phyloP scores from a whole-genome alignment of 2,329 filamentous ascomycete genomes.

The Penicillium oxalicum region DNA sequence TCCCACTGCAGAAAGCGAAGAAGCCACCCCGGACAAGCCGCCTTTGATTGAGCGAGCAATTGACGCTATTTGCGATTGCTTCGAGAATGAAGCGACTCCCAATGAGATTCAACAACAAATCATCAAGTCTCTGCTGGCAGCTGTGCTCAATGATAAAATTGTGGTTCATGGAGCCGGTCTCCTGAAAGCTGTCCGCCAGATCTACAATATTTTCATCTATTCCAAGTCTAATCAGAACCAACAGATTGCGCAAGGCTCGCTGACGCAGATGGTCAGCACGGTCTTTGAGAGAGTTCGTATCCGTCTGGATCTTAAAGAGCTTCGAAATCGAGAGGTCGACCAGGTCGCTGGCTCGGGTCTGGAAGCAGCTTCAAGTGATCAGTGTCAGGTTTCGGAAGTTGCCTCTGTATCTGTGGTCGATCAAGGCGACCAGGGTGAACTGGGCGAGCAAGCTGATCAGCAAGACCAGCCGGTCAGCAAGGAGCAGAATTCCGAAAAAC shows the following conservation, averaged over 20 bases:
- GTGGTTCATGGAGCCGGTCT: slow-evolving; percentile 95
- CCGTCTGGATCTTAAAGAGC: slow-evolving; percentile 79
- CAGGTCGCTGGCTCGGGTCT: slow-evolving; percentile 29
- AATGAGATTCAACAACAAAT: slow-evolving; percentile 94
- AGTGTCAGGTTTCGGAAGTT: slow-evolving; percentile 42
- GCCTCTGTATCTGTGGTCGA: slow-evolving; percentile 31
- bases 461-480: slow-evolving; percentile 47
- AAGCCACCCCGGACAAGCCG: slow-evolving; percentile 41
- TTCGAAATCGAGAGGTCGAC: slow-evolving; percentile 49
- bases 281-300: slow-evolving; percentile 93
- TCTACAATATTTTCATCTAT: slow-evolving; percentile 97
- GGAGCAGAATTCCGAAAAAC: slow-evolving; percentile 48
- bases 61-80: slow-evolving; percentile 98
- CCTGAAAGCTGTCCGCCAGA: slow-evolving; percentile 92
- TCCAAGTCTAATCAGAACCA: slow-evolving; percentile 93
- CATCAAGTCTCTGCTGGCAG: slow-evolving; percentile 90
- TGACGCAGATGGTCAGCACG: slow-evolving; percentile 97
- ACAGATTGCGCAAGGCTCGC: slow-evolving; percentile 90
- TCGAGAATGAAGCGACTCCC: slow-evolving; percentile 90
- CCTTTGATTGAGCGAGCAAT: slow-evolving; percentile 95
- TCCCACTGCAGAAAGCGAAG: slow-evolving; percentile 43
- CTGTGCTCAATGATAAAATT: slow-evolving; percentile 96
- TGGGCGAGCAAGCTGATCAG: neutral
- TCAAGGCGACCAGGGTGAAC: slow-evolving; percentile 17
- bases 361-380: slow-evolving; percentile 39